Evolutionary conservation across 768 basidiomycete genomes (phyloP).

Genomic region (Tulasnella sp.): DNA sequence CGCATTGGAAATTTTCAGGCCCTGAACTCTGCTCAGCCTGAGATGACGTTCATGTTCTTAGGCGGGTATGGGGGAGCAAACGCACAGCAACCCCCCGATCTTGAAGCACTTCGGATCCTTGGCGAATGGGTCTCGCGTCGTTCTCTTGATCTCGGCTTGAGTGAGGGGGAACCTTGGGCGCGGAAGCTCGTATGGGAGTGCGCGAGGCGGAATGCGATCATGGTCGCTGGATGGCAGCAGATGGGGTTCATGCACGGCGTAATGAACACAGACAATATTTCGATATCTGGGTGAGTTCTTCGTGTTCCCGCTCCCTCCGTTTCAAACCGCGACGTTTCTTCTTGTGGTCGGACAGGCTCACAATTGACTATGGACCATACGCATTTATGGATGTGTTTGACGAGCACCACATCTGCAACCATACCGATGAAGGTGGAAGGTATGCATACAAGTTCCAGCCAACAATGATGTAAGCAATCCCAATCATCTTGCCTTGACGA

Average conservation of each 20-base stretch:
- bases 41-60: constrained; percentile 31
- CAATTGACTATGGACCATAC: constrained; percentile 59
- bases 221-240: constrained; percentile 94
- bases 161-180: constrained; percentile 52
- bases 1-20: constrained; percentile 89
- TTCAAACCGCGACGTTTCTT: constrained; percentile 3
- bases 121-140: constrained; percentile 59
- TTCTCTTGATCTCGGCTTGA: constrained; percentile 40
- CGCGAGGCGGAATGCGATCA: constrained; percentile 73
- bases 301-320: neutral
- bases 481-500: neutral
- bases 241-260: constrained; percentile 94
- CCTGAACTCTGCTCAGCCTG: constrained; percentile 50
- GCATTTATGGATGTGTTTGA: constrained; percentile 95
- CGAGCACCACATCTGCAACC: constrained; percentile 78
- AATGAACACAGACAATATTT: constrained; percentile 91
- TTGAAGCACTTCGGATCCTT: constrained; percentile 60
- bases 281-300: too few relatives aligned
- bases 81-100: constrained; percentile 34
- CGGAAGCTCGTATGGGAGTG: constrained; percentile 62
- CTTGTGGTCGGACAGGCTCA: too few relatives aligned
- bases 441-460: constrained; percentile 74
- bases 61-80: constrained; percentile 55
- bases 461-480: constrained; percentile 53
- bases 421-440: constrained; percentile 64